phyloP scores from a whole-genome alignment of 2,329 filamentous ascomycete species.

The Fusarium goolgardi region DNA sequence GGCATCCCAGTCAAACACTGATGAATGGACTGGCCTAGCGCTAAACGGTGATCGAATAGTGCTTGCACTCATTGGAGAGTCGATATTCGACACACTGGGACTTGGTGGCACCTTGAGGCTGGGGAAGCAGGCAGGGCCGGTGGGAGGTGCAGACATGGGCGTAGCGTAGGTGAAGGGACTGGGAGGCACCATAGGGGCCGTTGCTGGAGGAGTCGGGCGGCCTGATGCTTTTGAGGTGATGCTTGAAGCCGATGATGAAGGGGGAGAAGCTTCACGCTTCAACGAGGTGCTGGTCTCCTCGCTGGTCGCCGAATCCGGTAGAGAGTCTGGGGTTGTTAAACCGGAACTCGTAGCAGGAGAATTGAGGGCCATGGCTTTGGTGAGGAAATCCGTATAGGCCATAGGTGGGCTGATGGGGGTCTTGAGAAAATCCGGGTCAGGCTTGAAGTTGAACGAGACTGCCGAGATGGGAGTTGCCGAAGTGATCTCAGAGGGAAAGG shows the following conservation, averaged over 20 bases:
- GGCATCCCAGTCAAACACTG: slow-evolving; percentile 82
- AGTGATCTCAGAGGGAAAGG: slow-evolving; percentile 70
- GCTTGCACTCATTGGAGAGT: slow-evolving; percentile 75
- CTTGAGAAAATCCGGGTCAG: slow-evolving; percentile 71
- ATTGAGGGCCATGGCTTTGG: slow-evolving; percentile 79
- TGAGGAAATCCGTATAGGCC: slow-evolving; percentile 91
- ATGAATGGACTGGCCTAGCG: slow-evolving; percentile 72
- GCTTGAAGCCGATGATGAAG: slow-evolving; percentile 59
- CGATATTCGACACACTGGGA: slow-evolving; percentile 72
- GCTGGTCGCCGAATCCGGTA: slow-evolving; percentile 67
- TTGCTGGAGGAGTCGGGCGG: slow-evolving; percentile 49
- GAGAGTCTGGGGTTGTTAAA: slow-evolving; percentile 61
- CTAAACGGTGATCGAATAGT: slow-evolving; percentile 78
- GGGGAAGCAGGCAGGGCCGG: slow-evolving; percentile 70
- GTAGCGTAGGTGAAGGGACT: slow-evolving; percentile 64
- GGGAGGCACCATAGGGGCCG: slow-evolving; percentile 56
- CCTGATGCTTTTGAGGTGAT: slow-evolving; percentile 47
- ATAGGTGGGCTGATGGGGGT: slow-evolving; percentile 92
- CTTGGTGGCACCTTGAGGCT: slow-evolving; percentile 83
- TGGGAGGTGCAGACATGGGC: slow-evolving; percentile 70
- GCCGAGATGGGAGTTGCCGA: slow-evolving; percentile 75
- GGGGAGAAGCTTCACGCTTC: slow-evolving; percentile 64
- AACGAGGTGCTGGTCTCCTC: slow-evolving; percentile 68
- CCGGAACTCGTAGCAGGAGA: slow-evolving; percentile 71
- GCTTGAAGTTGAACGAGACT: slow-evolving; percentile 54